These are phyloP conservation scores for Grifola frondosa DNA, from an alignment of 1,284 basidiomycete genomes.

Conservation along the genomic window DNA sequence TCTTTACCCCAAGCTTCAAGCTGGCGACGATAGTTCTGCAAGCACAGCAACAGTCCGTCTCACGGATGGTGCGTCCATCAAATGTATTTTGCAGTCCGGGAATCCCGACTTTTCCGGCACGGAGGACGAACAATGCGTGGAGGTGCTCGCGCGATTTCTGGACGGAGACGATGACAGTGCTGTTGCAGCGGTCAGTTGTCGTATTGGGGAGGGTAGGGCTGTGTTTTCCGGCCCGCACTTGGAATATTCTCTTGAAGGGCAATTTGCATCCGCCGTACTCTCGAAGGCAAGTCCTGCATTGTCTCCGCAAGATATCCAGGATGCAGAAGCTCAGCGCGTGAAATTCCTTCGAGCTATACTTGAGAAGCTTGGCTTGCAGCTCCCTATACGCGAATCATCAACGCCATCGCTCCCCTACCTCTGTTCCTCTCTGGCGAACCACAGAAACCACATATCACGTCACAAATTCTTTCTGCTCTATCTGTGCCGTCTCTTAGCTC, in stretches of 20 bases:
- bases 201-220: conserved; percentile 55
- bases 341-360: conserved; percentile 46
- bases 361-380: conserved; percentile 44
- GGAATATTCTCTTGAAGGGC: conserved; percentile 55
- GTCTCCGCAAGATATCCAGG: conserved; percentile 32
- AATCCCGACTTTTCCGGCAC: conserved; percentile 28
- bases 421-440: conserved; percentile 50
- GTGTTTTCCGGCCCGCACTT: conserved; percentile 64
- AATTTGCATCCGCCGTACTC: conserved; percentile 41
- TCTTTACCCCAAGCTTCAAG: conserved; percentile 7
- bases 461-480: conserved; percentile 38
- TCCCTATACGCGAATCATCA: conserved; percentile 33
- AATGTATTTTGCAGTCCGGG: conserved; percentile 28
- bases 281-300: conserved; percentile 26
- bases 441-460: conserved; percentile 37
- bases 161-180: conserved; percentile 19
- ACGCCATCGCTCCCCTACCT: conserved; percentile 35
- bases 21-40: conserved; percentile 26
- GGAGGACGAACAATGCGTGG: conserved; percentile 24
- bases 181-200: conserved; percentile 53
- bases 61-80: background rate
- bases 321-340: conserved; percentile 38
- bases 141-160: conserved; percentile 36
- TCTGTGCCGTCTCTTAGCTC: conserved; percentile 30
- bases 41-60: background rate